Conservation (phyloP, 2,329 filamentous ascomycete species). For the Zymoseptoria passerinii region DNA sequence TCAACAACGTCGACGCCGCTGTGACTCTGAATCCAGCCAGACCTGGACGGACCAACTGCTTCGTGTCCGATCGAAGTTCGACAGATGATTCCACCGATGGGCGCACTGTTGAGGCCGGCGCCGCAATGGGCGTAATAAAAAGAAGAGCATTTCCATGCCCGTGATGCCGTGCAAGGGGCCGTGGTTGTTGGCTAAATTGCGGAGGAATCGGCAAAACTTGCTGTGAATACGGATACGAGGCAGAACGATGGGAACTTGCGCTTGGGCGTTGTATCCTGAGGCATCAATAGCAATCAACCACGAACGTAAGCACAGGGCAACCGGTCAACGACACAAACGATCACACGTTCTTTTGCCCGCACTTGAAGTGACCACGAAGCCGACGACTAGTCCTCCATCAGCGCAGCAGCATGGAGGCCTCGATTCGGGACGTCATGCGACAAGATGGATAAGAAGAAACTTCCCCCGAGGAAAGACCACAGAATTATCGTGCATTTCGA, state of each 20-base stretch:
- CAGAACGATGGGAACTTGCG: no score
- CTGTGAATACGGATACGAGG: no score
- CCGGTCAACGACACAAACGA: not conserved
- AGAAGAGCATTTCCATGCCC: no score
- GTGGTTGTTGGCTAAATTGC: not conserved
- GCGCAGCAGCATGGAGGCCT: not conserved
- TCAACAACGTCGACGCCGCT: no score
- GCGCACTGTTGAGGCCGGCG: no score
- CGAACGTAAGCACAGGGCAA: not conserved
- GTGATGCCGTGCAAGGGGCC: not conserved
- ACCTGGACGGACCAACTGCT: no score
- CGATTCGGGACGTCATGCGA: not conserved
- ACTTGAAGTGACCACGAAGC: not conserved
- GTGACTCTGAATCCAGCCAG: no score
- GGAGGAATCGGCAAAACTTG: not conserved
- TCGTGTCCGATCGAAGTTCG: no score
- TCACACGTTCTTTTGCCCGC: not conserved
- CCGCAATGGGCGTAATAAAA: not conserved
- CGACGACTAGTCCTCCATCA: not conserved
- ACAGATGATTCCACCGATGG: no score
- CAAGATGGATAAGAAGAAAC: constrained; percentile 17
- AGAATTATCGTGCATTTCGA: constrained; percentile 77
- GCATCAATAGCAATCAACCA: not conserved
- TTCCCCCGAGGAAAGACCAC: constrained; percentile 45
- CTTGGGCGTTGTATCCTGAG: not conserved